Base-by-base conservation (phyloP, 352 stramenopile species). In the Phytophthora niederhauseri region DNA sequence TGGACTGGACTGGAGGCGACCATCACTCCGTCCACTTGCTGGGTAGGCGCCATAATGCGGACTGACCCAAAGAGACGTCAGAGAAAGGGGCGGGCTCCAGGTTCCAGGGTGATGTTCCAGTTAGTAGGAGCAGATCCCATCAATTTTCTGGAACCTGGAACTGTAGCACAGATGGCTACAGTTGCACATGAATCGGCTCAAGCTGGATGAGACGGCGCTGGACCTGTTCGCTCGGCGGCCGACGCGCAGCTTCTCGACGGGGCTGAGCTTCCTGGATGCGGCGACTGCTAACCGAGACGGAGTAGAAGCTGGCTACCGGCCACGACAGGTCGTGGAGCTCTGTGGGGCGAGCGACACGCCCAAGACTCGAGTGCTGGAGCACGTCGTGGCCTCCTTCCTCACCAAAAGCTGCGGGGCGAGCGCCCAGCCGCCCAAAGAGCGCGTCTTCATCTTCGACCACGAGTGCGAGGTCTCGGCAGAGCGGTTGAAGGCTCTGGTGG, bases 401-500 rank as follows among this genome's bases (percentile, higher is more conserved):
- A 71, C 68, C n/a, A 77, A 68, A 66, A 75, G 66, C 52, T 72
- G 69, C 26, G 53, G 6, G 61, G 41, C 48, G 2, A 59, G 49
- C 14, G 61, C 68, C n/a, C 24, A 74, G 3, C 31, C 36, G 15
- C 56, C 66, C 11, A 81, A 73, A 22, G 71, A 85, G 49, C 78
- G 78, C 15, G 81, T 93, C 45, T 80, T 81, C 14, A 60, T 93
- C 8, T 90, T 93, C 38, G 85, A 93, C 60, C 82, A 93, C 60
- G 85, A 93, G 56, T 75, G 72, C 26, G 62, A 89, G 52, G 57
- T 78, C 17, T 76, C 72, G 0, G 57, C 73, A 52, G 48, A 15
- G 9, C 15, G 70, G 28, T 46, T 76, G 38, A 26, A 53, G 12
- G 24, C 41, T 15, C 31, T 73, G n/a, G 50, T 73, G 8, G 20